Conservation (phyloP, 768 basidiomycete species). For the Boletus patriciae region DNA sequence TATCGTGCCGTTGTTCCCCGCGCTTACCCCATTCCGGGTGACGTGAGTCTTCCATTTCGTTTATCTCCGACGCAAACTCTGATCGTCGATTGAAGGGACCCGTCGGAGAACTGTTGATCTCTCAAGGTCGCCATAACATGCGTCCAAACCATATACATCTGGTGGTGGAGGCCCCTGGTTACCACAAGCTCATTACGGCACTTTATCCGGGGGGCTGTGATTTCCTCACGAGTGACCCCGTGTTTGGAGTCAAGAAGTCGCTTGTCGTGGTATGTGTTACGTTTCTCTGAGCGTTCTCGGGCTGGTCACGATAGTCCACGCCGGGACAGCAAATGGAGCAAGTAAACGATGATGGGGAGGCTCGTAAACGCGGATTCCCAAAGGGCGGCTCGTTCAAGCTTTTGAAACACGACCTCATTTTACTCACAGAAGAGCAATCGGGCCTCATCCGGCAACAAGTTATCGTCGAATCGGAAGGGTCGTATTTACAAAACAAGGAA, state of each 20-base stretch:
- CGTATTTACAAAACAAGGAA: not conserved
- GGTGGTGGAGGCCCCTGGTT: conserved; percentile 69
- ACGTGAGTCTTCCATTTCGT: conserved; percentile 41
- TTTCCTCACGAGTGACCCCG: conserved; percentile 67
- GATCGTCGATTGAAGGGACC: conserved; percentile 50
- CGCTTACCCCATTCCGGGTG: conserved; percentile 74
- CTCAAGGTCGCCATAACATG: conserved; percentile 67
- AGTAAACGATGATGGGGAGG: conserved; percentile 53
- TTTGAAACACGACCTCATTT: conserved; percentile 46
- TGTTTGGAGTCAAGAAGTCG: conserved; percentile 81
- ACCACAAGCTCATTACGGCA: conserved; percentile 69
- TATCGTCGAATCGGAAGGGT: conserved; percentile 11
- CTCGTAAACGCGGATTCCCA: conserved; percentile 51
- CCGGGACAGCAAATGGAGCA: conserved; percentile 48
- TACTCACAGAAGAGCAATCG: conserved; percentile 45
- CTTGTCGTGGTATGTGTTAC: conserved; percentile 64
- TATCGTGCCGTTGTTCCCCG: conserved; percentile 71
- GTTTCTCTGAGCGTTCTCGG: not conserved
- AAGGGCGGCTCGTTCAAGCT: conserved; percentile 48
- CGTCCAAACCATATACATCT: conserved; percentile 83
- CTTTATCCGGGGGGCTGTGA: conserved; percentile 71
- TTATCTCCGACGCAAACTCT: conserved; percentile 5
- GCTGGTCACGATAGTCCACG: not conserved
- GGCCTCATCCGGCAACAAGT: conserved; percentile 25
- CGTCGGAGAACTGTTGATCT: conserved; percentile 59